phyloP scores from a whole-genome alignment of 192 early-diverging fungal species.

The Backusella australiensis region DNA sequence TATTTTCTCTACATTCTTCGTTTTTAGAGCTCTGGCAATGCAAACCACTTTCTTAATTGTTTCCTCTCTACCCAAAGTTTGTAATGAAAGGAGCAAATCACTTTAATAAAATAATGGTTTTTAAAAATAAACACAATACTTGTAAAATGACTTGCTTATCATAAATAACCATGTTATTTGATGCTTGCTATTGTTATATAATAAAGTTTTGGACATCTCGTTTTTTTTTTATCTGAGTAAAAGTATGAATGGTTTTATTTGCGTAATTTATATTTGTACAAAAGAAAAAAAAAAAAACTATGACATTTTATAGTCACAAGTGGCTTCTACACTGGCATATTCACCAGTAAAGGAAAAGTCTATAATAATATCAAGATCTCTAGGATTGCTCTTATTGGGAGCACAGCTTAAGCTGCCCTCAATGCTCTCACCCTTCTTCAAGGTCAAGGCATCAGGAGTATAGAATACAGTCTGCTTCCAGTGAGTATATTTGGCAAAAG shows the following conservation, averaged over 20 bases:
- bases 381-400: conserved; percentile 81
- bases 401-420: conserved; percentile 54
- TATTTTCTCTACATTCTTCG: too few relatives aligned
- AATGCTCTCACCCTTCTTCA: conserved; percentile 69
- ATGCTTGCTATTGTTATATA: too few relatives aligned
- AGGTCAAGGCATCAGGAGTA: conserved; percentile 69
- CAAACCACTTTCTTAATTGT: too few relatives aligned
- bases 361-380: conserved; percentile 92
- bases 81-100: too few relatives aligned
- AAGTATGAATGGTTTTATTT: background rate
- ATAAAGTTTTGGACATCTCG: too few relatives aligned
- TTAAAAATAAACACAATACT: too few relatives aligned
- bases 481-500: conserved; percentile 88
- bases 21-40: too few relatives aligned
- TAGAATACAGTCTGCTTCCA: conserved; percentile 99
- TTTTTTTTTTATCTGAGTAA: background rate
- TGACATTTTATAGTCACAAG: conserved; percentile 35
- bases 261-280: background rate
- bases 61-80: too few relatives aligned
- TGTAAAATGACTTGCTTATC: too few relatives aligned
- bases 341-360: conserved; percentile 63
- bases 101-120: too few relatives aligned
- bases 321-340: conserved; percentile 9
- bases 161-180: too few relatives aligned
- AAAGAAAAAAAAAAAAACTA: background rate